Base-by-base conservation (phyloP, 345 rosid genomes). In the Brassica napus region DNA sequence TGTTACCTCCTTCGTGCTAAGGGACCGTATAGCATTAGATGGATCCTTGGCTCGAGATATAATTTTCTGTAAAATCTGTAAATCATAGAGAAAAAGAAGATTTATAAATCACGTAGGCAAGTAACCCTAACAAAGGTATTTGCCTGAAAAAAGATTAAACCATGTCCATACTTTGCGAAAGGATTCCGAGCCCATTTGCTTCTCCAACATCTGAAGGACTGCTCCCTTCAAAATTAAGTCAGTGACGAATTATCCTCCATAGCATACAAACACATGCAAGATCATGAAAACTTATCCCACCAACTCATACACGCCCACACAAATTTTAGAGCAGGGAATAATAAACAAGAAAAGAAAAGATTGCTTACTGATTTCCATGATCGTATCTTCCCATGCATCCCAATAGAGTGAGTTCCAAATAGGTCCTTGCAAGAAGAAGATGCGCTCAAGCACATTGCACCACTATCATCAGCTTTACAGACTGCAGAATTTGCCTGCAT, bases 171-270 rank as follows among this genome's bases (percentile, higher is more conserved):
- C 99, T 84, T 89, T 93, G 42, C 93, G 88, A 81, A 95, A 95
- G 72, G 88, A 90, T 78, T 95, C 97, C 1, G 99, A 94, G 65
- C 99, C 99, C 99, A 95, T 93, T 84, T 95, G 99, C 88, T 95
- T 95, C 86, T 95, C 99, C 87, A 95, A 75, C 96, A 95, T 91
- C 85, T 95, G 98, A 83, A 95, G 89, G 77, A 91, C 87, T 63
- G 99, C 94, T 69, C 92, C 99, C 99, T 95, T 77, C 58, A 73
- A 69, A 68, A 74, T 69, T 6, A 58, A 75, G 78, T 18, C 24
- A 67, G 60, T 74, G 64, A 81, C 64, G 55, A 71, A 72, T 71
- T 57, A 71, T 64, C 61, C 16, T 52, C 60, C 5, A 42, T 60
- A 75, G 32, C 75, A 69, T 64, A 75, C 60, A 52, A 35, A 81